Base-by-base conservation (phyloP, 2,329 filamentous ascomycete genomes). In the Phaeosphaeriaceae sp. region DNA sequence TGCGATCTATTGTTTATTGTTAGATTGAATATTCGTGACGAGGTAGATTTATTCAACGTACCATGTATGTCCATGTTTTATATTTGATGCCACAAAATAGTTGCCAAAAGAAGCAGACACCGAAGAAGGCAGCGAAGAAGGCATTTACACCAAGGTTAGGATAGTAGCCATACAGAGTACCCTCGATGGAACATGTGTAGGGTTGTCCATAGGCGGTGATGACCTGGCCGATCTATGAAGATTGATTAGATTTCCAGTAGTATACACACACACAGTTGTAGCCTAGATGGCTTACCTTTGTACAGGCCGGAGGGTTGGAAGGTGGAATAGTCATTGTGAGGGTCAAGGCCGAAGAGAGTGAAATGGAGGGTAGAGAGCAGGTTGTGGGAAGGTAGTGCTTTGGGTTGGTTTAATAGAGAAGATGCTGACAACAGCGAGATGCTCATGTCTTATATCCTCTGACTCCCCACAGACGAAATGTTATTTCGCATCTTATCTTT, bases 41-140 rank as follows among this genome's bases (percentile, higher is more conserved):
- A 23, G 4, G 11, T 8, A 16, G 16, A 20, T 12, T 9, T 9
- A 12, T 0, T 9, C n/a, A 11, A 38, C 54, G 34, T 30, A 66
- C 61, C 71, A 79, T 76, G 63, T 80, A 83, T 4, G 81, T 82
- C 79, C 80, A 85, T 56, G 83, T 82, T 47, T 76, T 77, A 62
- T 78, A 81, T 43, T 71, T 74, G 43, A 81, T 67, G 6, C 82
- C 81, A 6, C 83, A 67, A 1, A 67, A 70, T 18, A 82, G 40
- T 40, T 85, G 82, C 16, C 75, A 63, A 4, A 83, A 12, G 2
- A 80, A 73, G 40, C 78, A 72, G 3, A 82, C 16, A 21, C 67
- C 79, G 61, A 83, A 84, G 60, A 83, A 76, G 21, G 74, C 75
- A 0, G 77, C 58, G 63, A 83, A 83, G 68, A 83, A 77, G 38